These are phyloP conservation scores for Beauveria sp. DNA, from an alignment of 2,329 filamentous ascomycete genomes.

Conservation along the genomic window DNA sequence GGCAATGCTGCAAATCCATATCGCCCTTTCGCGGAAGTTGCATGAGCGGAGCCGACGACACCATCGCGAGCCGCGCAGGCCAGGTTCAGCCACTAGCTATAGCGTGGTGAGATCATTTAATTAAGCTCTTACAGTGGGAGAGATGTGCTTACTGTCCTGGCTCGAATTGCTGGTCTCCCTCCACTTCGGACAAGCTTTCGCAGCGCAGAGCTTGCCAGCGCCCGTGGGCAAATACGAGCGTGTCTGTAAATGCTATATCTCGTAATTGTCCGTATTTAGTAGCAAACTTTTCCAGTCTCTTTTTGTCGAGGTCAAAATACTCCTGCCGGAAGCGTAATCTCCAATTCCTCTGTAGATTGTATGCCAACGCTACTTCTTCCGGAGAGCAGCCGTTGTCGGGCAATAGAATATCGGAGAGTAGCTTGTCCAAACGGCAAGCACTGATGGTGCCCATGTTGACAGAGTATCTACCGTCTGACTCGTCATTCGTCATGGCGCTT, in stretches of 20 bases:
- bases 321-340: conserved; percentile 34
- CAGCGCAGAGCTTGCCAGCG: conserved; percentile 30
- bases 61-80: conserved; percentile 49
- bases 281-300: conserved; percentile 28
- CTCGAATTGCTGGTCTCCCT: conserved; percentile 34
- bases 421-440: conserved; percentile 33
- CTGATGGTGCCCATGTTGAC: conserved; percentile 33
- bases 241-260: conserved; percentile 32
- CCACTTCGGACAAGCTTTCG: conserved; percentile 30
- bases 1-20: conserved; percentile 42
- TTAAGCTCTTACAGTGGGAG: not conserved
- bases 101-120: not conserved
- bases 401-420: conserved; percentile 32
- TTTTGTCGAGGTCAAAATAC: conserved; percentile 38
- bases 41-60: conserved; percentile 37
- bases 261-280: conserved; percentile 30
- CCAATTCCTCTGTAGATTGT: conserved; percentile 34
- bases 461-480: conserved; percentile 24
- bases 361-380: conserved; percentile 20
- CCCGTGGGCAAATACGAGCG: conserved; percentile 21
- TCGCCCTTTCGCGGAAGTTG: conserved; percentile 37
- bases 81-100: conserved; percentile 51
- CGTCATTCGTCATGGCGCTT: conserved; percentile 29
- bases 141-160: conserved; percentile 39
- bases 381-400: conserved; percentile 15